Evolutionary conservation across 805 yeast genomes (phyloP), one percentile per base, ranked within the genome.

Genomic region (Nakazawaea holstii): DNA sequence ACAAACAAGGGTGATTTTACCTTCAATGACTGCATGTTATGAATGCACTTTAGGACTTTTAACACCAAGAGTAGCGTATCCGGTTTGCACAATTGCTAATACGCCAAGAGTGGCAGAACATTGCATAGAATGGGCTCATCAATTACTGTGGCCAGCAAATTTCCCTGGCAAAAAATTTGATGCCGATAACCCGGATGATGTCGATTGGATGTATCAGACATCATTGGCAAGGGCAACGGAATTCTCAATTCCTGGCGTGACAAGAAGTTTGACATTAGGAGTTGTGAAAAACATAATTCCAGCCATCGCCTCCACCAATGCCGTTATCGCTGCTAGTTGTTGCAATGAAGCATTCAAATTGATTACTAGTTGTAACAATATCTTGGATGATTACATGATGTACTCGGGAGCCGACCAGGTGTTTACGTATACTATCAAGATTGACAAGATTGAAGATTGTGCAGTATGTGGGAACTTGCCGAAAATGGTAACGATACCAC

Each of bases 91-190:
- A 0, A 83, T 94, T 44, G 95, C 97, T 2, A 86, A 90, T 49
- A 89, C 94, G 8, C 98, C 98, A n/a, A 67, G 98, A 51, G 65
- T 89, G 8, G 94, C 97, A 0, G 97, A 91, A 56, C 98, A 92
- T 64, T 90, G 97, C 57, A 82, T 92, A 8, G 96, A 91, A 61
- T 92, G 94, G 85, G 90, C 92, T 0, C 79, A 80, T 50, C 83
- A 81, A 30, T 68, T 87, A 3, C 82, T 79, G 54, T 88, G 96
- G 95, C 83, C 82, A 1, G 64, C 70, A 41, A 52, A 54, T 3
- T 74, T 74, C 48, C 72, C 75, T 8, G 71, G 65, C 33, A 63
- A 58, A 29, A 68, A 67, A 46, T 76, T 86, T 47, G 90, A 90
- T 59, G 74, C 83, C 45, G 97, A 91, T 62, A 60, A 71, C 39